These are phyloP conservation scores for Dactylella cylindrospora DNA, from an alignment of 2,329 filamentous ascomycete genomes.

Conservation along the genomic window DNA sequence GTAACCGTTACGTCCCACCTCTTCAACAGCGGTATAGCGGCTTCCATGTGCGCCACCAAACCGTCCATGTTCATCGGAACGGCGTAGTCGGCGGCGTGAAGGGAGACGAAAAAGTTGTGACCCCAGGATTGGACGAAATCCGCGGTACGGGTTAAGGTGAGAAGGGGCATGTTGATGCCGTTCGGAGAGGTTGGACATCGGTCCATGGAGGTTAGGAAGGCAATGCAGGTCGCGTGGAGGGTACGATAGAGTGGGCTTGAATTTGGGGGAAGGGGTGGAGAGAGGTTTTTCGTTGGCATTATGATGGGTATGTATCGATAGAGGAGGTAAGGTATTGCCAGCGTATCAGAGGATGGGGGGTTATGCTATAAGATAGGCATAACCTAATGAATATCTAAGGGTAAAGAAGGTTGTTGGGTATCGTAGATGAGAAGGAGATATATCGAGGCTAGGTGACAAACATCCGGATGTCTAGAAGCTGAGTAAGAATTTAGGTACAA, in stretches of 20 bases:
- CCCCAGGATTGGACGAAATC: conserved; percentile 12
- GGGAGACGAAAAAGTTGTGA: conserved; percentile 1
- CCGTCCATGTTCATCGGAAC: conserved; percentile 4
- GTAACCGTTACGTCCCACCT: conserved; percentile 9
- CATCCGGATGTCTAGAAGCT: too few relatives aligned
- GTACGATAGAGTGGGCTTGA: conserved; percentile 3
- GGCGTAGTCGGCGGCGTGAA: not conserved
- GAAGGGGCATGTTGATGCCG: not conserved
- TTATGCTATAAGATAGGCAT: too few relatives aligned
- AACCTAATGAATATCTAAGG: too few relatives aligned
- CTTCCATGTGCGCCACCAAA: not conserved
- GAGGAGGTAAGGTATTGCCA: too few relatives aligned
- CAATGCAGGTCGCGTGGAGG: conserved; percentile 8
- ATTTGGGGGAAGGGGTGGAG: conserved; percentile 1
- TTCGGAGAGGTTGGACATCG: not conserved
- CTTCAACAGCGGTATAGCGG: not conserved
- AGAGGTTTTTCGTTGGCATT: not conserved
- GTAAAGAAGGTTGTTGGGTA: too few relatives aligned
- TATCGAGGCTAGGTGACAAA: too few relatives aligned
- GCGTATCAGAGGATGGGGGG: too few relatives aligned
- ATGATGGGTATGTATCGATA: not conserved
- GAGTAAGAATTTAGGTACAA: too few relatives aligned
- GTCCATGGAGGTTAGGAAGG: conserved; percentile 15
- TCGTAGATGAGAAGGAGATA: too few relatives aligned
- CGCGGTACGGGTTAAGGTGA: not conserved